phyloP scores from a whole-genome alignment of 129 eudicot species.

The Smallanthus sonchifolius region DNA sequence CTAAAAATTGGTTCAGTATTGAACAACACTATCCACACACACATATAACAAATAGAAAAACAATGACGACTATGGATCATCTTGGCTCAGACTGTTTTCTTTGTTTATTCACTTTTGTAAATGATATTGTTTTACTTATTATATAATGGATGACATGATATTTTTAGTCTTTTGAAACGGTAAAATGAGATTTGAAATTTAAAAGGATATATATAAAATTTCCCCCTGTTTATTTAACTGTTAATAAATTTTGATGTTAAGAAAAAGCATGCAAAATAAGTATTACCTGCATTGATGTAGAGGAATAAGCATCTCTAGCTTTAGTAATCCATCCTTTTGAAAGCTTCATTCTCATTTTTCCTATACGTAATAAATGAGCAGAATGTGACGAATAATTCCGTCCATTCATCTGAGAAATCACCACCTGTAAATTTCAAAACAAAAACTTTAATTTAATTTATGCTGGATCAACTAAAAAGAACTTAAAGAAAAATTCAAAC shows the following conservation, averaged over 20 bases:
- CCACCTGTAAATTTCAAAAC: conserved; percentile 49
- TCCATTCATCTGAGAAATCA: conserved; percentile 92
- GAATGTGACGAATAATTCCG: conserved; percentile 87
- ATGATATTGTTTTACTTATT: neutral
- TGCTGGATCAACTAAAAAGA: neutral
- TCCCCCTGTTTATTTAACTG: neutral
- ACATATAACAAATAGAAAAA: neutral
- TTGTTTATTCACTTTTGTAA: neutral
- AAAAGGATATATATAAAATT: too few species aligned
- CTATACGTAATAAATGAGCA: conserved; percentile 71
- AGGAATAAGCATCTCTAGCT: conserved; percentile 86
- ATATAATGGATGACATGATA: neutral
- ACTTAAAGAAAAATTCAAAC: neutral
- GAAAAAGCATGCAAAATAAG: neutral
- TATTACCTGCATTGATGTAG: conserved; percentile 85
- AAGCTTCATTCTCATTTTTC: conserved; percentile 83
- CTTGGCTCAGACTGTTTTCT: neutral
- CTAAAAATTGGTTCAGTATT: too few species aligned
- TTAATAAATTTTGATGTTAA: neutral
- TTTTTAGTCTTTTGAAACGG: neutral
- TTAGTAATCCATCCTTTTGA: conserved; percentile 94
- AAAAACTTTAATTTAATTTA: neutral
- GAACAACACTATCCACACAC: too few species aligned
- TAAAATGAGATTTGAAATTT: neutral
- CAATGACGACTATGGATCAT: neutral